Percentiles rank a stretch among this genome's conserved stretches.
Evolutionary conservation across 108 stramenopile species (phyloP).

Genomic region (Chaetoceros tenuissimus): DNA sequence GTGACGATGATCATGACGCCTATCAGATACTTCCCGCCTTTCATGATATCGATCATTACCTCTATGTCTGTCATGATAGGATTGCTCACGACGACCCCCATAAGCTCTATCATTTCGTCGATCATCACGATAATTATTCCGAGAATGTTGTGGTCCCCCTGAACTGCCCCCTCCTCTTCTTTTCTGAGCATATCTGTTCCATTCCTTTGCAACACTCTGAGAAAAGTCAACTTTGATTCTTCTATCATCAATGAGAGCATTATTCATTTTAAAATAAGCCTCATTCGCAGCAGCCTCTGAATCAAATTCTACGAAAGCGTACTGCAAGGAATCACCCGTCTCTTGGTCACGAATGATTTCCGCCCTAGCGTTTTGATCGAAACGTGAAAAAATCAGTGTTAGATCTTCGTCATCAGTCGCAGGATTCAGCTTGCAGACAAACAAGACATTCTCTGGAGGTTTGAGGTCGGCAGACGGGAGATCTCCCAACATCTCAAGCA

Average conservation of each 20-base stretch:
- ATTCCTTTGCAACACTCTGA: constrained; percentile 94
- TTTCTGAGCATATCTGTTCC: constrained; percentile 70
- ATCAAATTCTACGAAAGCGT: constrained; percentile 96
- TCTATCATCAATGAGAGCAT: constrained; percentile 96
- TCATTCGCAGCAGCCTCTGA: constrained; percentile 79
- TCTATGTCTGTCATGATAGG: too few relatives aligned
- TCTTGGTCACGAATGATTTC: constrained; percentile 95
- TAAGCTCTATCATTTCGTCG: too few relatives aligned
- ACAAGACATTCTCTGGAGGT: constrained; percentile 96
- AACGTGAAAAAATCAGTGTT: constrained; percentile 93
- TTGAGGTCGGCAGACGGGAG: constrained; percentile 71
- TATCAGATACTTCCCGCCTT: too few relatives aligned
- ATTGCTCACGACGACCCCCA: too few relatives aligned
- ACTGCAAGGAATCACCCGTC: constrained; percentile 91
- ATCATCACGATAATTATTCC: too few relatives aligned
- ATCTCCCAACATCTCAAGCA: constrained; percentile 97
- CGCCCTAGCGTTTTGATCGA: constrained; percentile 75
- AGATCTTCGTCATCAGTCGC: constrained; percentile 95
- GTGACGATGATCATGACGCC: too few relatives aligned
- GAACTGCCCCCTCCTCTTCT: too few relatives aligned
- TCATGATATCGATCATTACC: too few relatives aligned
- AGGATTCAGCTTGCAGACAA: constrained; percentile 98
- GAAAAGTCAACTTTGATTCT: constrained; percentile 97
- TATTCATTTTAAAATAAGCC: constrained; percentile 99
- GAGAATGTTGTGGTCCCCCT: too few relatives aligned